Base-by-base conservation (phyloP, 768 basidiomycete genomes). In the Pseudohyphozyma bogoriensis region DNA sequence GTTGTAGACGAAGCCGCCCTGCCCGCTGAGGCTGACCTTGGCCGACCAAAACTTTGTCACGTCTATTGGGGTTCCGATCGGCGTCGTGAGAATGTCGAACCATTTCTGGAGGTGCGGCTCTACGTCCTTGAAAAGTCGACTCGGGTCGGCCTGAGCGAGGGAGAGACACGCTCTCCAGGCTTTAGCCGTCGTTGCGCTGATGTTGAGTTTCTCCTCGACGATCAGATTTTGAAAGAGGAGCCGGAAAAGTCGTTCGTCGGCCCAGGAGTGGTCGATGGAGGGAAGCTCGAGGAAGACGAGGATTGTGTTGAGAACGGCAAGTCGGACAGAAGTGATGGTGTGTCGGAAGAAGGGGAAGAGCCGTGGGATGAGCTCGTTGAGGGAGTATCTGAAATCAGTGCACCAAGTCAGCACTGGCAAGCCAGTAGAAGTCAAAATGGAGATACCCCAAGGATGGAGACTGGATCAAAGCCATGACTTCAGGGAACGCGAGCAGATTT, bases 311-410 rank as follows among this genome's bases (percentile, higher is more conserved):
- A 92, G 86, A 3, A 97, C 92, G 3, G 95, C 85, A 18, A 92
- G 79, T 11, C 95, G 88, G 56, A 99, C 95, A 62, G 85, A 85
- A 2, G 86, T 75, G 69, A 99, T 97, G 0, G 93, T 92, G 73
- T 99, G 95, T 22, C 95, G 87, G 76, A 96, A 92, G 79, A 93
- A 96, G 5, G 93, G 89, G 75, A 89, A 97, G 8, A 93, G 76
- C 1, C 86, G 87, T 3, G 87, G 86, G 9, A 92, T 86, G 58
- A 95, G 81, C 4, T 80, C 80, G n/a, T 83, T 79, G 33, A 96
- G 79, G 5, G 89, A 85, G 50, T 84, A 77, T n/a, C 89, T 91
- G 63, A 2, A 15, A 62, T n/a, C 35, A 7, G 10, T 51, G 36
- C 18, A 50, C 20, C 4, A 3, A 7, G 61, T 55, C 18, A 51